Conservation (phyloP, 305 asterid species). For the Lippia alba region DNA sequence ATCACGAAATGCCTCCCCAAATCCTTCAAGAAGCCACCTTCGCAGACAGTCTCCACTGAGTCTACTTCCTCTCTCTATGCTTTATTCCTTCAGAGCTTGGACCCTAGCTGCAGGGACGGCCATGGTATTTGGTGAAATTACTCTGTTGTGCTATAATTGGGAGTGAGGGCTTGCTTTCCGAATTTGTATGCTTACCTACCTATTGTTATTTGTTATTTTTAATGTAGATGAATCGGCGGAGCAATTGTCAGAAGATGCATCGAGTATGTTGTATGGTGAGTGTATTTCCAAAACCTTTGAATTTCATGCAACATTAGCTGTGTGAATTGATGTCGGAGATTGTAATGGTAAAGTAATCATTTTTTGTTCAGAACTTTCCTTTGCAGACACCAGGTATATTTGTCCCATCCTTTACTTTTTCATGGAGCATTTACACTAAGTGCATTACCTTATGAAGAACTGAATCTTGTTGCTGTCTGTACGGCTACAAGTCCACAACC, state of each 20-base stretch:
- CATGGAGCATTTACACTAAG: neutral
- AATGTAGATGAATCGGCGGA: constrained; percentile 50
- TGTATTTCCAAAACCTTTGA: constrained; percentile 24
- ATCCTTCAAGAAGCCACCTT: constrained; percentile 39
- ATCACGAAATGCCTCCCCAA: constrained; percentile 34
- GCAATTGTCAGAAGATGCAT: constrained; percentile 45
- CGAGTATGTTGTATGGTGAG: constrained; percentile 51
- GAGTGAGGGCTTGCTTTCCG: constrained; percentile 9
- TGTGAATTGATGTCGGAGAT: constrained; percentile 29
- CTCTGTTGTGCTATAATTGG: constrained; percentile 8
- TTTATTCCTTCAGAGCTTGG: constrained; percentile 44
- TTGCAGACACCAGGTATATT: constrained; percentile 6
- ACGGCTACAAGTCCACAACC: constrained; percentile 8
- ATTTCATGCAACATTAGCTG: constrained; percentile 8
- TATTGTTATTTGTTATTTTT: constrained; percentile 1
- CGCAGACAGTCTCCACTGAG: constrained; percentile 17
- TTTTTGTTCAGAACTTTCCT: neutral
- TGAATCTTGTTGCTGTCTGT: constrained; percentile 20
- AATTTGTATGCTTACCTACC: constrained; percentile 17
- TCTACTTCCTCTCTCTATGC: constrained; percentile 43
- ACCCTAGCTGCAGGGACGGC: constrained; percentile 39
- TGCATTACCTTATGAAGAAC: constrained; percentile 9
- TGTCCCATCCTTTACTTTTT: neutral
- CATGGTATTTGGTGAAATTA: constrained; percentile 44
- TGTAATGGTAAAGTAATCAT: constrained; percentile 19